Percentiles rank a stretch among this genome's conserved stretches.
Evolutionary conservation across 495 filamentous ascomycete genomes (phyloP).

Genomic region (Oleoguttula mirabilis): DNA sequence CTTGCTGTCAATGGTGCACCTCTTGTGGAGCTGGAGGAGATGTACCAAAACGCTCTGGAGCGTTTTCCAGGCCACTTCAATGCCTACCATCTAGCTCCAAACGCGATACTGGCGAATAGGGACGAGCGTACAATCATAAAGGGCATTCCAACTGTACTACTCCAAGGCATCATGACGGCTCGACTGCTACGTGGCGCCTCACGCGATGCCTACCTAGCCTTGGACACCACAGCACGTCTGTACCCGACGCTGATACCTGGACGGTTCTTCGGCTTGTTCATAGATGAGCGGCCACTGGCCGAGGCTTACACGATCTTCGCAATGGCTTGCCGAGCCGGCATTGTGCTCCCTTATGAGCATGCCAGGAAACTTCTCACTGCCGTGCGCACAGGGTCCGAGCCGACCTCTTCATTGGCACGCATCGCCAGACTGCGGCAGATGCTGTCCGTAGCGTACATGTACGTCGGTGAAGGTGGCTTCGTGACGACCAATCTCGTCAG

Average conservation of each 20-base stretch:
- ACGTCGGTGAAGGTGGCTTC: constrained; percentile 5
- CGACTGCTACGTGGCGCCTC: constrained; percentile 34
- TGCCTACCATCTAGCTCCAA: constrained; percentile 32
- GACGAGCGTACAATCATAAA: constrained; percentile 19
- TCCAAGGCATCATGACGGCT: constrained; percentile 40
- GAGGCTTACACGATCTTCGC: constrained; percentile 37
- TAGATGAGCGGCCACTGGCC: constrained; percentile 32
- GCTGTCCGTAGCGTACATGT: constrained; percentile 11
- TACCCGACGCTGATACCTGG: constrained; percentile 32
- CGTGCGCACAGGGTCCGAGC: constrained; percentile 8
- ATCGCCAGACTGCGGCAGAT: constrained; percentile 2
- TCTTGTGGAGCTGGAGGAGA: constrained; percentile 29
- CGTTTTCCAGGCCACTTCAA: constrained; percentile 31
- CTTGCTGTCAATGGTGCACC: constrained; percentile 31
- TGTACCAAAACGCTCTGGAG: constrained; percentile 33
- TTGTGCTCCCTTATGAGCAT: constrained; percentile 17
- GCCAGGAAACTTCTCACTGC: constrained; percentile 14
- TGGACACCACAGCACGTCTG: constrained; percentile 36
- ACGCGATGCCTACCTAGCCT: constrained; percentile 35
- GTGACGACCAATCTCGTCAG: constrained; percentile 16
- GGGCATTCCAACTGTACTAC: constrained; percentile 30
- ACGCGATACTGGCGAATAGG: constrained; percentile 28
- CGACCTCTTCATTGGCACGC: background rate
- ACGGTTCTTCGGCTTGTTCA: constrained; percentile 35
- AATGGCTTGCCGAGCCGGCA: constrained; percentile 35